A percentile compares a stretch with the other conserved stretches of the same genome.
Conservation (phyloP, 1,284 basidiomycete species). For the Malassezia nana region DNA sequence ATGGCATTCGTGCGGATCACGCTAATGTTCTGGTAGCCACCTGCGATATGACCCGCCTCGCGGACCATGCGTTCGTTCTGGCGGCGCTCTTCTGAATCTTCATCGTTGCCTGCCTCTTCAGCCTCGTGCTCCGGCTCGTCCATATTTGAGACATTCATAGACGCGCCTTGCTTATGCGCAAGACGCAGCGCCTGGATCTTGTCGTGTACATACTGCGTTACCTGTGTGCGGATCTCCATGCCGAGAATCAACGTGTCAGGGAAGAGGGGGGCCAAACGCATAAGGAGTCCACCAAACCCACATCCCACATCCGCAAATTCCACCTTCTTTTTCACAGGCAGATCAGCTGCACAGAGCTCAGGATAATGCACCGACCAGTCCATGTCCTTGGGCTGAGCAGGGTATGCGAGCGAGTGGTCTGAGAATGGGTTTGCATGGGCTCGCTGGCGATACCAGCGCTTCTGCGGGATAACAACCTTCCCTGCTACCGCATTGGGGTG, state of each 20-base stretch:
- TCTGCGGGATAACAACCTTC: slow-evolving; percentile 49
- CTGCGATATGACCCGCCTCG: slow-evolving; percentile 49
- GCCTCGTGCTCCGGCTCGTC: background rate
- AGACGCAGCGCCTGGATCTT: slow-evolving; percentile 76
- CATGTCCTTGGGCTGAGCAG: slow-evolving; percentile 65
- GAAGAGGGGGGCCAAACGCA: slow-evolving; percentile 78
- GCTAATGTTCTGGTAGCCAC: slow-evolving; percentile 74
- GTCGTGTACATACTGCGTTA: slow-evolving; percentile 91
- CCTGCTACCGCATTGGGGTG: slow-evolving; percentile 33
- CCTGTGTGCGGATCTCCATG: slow-evolving; percentile 92
- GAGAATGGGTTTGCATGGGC: slow-evolving; percentile 98
- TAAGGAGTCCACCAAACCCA: slow-evolving; percentile 89
- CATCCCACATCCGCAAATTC: slow-evolving; percentile 97
- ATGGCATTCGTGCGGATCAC: slow-evolving; percentile 92
- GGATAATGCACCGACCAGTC: slow-evolving; percentile 84
- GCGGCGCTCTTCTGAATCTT: slow-evolving; percentile 41
- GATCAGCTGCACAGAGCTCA: slow-evolving; percentile 53
- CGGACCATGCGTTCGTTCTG: slow-evolving; percentile 27
- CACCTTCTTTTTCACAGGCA: slow-evolving; percentile 53
- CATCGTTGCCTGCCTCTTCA: slow-evolving; percentile 2
- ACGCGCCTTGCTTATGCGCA: slow-evolving; percentile 43
- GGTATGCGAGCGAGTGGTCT: slow-evolving; percentile 86
- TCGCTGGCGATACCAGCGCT: slow-evolving; percentile 90
- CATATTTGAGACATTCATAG: slow-evolving; percentile 1
- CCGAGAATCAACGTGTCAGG: slow-evolving; percentile 90